phyloP scores from a whole-genome alignment of 768 basidiomycete genomes.

The Tricholomella constricta region DNA sequence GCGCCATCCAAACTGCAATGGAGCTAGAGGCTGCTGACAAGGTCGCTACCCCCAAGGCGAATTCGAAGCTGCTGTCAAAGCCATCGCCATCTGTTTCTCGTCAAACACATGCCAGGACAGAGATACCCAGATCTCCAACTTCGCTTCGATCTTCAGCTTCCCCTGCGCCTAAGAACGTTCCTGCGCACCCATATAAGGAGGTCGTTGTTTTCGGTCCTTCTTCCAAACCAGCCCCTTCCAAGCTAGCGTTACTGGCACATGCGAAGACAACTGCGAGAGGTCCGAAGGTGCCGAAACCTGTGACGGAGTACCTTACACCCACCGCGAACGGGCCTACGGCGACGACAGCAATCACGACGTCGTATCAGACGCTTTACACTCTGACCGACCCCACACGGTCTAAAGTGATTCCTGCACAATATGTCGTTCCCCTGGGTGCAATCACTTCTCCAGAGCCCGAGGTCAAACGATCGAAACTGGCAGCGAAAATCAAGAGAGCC shows the following conservation, averaged over 20 bases:
- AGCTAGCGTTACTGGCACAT: slow-evolving; percentile 74
- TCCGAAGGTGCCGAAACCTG: slow-evolving; percentile 47
- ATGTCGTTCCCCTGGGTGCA: slow-evolving; percentile 43
- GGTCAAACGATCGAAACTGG: slow-evolving; percentile 68
- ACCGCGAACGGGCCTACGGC: slow-evolving; percentile 83
- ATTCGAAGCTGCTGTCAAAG: slow-evolving; percentile 20
- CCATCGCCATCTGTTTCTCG: slow-evolving; percentile 15
- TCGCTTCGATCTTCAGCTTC: neutral
- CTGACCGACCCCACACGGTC: slow-evolving; percentile 54
- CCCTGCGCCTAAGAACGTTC: slow-evolving; percentile 2
- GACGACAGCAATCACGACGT: slow-evolving; percentile 83
- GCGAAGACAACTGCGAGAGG: slow-evolving; percentile 49
- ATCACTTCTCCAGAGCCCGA: slow-evolving; percentile 32
- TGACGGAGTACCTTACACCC: slow-evolving; percentile 73
- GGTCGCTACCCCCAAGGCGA: slow-evolving; percentile 17
- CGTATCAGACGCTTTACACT: slow-evolving; percentile 71
- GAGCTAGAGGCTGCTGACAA: slow-evolving; percentile 58
- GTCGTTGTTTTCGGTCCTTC: slow-evolving; percentile 40
- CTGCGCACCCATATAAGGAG: slow-evolving; percentile 29
- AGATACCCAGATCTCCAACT: slow-evolving; percentile 17
- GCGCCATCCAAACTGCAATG: slow-evolving; percentile 70
- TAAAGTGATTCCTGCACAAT: slow-evolving; percentile 40
- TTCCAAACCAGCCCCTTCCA: slow-evolving; percentile 82
- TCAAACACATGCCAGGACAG: slow-evolving; percentile 15
- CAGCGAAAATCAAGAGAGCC: slow-evolving; percentile 68